Percentiles rank a stretch among this genome's conserved stretches.
phyloP scores from a whole-genome alignment of 257 asterid genomes.

The Primulina eburnea region DNA sequence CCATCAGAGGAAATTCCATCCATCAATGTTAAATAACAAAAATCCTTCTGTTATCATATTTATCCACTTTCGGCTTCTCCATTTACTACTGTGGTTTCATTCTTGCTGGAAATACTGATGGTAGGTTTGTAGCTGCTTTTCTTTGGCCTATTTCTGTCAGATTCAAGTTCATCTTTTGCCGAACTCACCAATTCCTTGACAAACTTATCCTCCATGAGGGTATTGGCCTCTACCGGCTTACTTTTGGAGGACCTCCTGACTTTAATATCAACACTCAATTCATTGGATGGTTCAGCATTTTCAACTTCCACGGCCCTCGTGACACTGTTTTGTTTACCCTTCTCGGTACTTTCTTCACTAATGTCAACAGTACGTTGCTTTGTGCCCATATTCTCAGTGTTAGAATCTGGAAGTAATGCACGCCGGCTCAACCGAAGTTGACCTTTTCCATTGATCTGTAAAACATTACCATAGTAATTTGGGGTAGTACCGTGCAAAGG shows the following conservation, averaged over 20 bases:
- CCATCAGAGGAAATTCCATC: slow-evolving; percentile 14
- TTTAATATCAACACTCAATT: slow-evolving; percentile 18
- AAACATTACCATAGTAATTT: slow-evolving; percentile 10
- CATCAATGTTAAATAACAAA: slow-evolving; percentile 17
- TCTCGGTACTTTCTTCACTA: slow-evolving; percentile 40
- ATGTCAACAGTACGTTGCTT: slow-evolving; percentile 40
- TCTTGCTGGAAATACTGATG: slow-evolving; percentile 37
- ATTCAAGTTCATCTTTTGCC: slow-evolving; percentile 37
- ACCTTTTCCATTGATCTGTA: slow-evolving; percentile 92
- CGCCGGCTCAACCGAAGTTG: slow-evolving; percentile 93
- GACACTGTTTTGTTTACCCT: slow-evolving; percentile 37
- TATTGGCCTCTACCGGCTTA: slow-evolving; percentile 25
- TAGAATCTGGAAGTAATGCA: slow-evolving; percentile 77
- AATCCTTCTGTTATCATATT: slow-evolving; percentile 9
- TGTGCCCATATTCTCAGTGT: slow-evolving; percentile 43
- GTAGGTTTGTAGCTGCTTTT: slow-evolving; percentile 41
- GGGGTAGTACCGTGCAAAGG: slow-evolving; percentile 1
- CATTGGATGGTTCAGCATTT: slow-evolving; percentile 31
- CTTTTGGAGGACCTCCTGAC: slow-evolving; percentile 21
- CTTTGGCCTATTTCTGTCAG: slow-evolving; percentile 39
- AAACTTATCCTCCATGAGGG: slow-evolving; percentile 36
- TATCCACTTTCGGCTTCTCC: slow-evolving; percentile 74
- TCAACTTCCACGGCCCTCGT: slow-evolving; percentile 35
- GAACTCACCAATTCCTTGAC: slow-evolving; percentile 41
- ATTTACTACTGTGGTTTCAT: slow-evolving; percentile 47